Evolutionary conservation across 169 alveolate species (phyloP).

Genomic region (Plasmodium malariae): DNA sequence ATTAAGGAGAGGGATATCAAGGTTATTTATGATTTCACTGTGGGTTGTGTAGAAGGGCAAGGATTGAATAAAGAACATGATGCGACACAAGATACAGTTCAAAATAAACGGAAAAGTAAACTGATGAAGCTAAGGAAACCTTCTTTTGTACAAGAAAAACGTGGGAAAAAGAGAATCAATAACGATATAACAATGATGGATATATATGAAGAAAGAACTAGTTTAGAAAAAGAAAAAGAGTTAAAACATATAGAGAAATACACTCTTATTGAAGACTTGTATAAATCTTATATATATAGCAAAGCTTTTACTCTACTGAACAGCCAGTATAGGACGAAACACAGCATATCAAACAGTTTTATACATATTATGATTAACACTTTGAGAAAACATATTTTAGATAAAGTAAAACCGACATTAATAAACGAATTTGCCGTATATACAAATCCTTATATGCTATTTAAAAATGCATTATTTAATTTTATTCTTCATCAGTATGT

Average conservation of each 20-base stretch:
- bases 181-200: conserved; percentile 6
- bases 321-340: conserved; percentile 40
- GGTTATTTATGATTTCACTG: conserved; percentile 16
- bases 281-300: conserved; percentile 56
- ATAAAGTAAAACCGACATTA: conserved; percentile 44
- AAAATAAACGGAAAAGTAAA: conserved; percentile 12
- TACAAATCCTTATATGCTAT: conserved; percentile 63
- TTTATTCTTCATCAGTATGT: conserved; percentile 42
- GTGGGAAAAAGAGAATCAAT: conserved; percentile 22
- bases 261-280: conserved; percentile 61
- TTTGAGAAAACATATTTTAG: conserved; percentile 27
- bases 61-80: too few relatives aligned
- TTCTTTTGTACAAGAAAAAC: conserved; percentile 49
- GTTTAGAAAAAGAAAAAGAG: conserved; percentile 42
- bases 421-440: conserved; percentile 54
- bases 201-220: conserved; percentile 24
- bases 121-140: conserved; percentile 29
- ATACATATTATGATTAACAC: conserved; percentile 39
- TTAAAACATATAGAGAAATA: conserved; percentile 43
- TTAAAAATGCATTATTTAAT: conserved; percentile 43
- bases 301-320: conserved; percentile 30
- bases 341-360: conserved; percentile 41
- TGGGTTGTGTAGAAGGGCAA: conserved; percentile 1
- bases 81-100: conserved; percentile 20
- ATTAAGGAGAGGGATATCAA: conserved; percentile 22